phyloP scores from a whole-genome alignment of 371 early-diverging fungal species.

The Mortierella sp. region DNA sequence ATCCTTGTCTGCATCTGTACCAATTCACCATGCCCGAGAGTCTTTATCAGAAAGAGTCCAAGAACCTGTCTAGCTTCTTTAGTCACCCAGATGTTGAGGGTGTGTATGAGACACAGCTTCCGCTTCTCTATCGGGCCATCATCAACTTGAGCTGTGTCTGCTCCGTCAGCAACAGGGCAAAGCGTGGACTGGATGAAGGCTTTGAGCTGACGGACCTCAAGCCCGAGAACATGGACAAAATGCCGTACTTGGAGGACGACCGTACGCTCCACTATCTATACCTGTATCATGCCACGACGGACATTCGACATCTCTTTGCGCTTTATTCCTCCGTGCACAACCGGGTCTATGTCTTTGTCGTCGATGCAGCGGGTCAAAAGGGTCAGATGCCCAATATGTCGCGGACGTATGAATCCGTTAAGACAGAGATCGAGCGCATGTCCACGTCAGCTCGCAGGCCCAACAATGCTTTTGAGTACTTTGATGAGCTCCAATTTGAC shows the following conservation, averaged over 20 bases:
- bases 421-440: conserved; percentile 42
- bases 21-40: conserved; percentile 84
- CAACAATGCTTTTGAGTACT: conserved; percentile 63
- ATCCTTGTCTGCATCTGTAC: conserved; percentile 73
- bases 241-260: conserved; percentile 57
- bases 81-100: conserved; percentile 91
- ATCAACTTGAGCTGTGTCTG: conserved; percentile 75
- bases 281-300: conserved; percentile 75
- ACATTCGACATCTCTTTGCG: conserved; percentile 80
- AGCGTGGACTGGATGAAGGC: conserved; percentile 54
- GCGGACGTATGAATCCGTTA: conserved; percentile 59
- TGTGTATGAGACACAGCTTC: conserved; percentile 92
- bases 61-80: conserved; percentile 80
- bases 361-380: conserved; percentile 71
- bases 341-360: conserved; percentile 73
- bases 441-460: conserved; percentile 27
- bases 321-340: conserved; percentile 71
- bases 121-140: conserved; percentile 83
- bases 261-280: conserved; percentile 70
- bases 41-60: conserved; percentile 75
- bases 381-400: conserved; percentile 81
- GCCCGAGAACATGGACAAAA: conserved; percentile 45
- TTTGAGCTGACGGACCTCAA: conserved; percentile 71
- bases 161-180: conserved; percentile 55
- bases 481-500: conserved; percentile 61